A percentile compares a stretch with the other conserved stretches of the same genome.
phyloP scores from a whole-genome alignment of 2,329 filamentous ascomycete genomes.

The Alternaria sp. region DNA sequence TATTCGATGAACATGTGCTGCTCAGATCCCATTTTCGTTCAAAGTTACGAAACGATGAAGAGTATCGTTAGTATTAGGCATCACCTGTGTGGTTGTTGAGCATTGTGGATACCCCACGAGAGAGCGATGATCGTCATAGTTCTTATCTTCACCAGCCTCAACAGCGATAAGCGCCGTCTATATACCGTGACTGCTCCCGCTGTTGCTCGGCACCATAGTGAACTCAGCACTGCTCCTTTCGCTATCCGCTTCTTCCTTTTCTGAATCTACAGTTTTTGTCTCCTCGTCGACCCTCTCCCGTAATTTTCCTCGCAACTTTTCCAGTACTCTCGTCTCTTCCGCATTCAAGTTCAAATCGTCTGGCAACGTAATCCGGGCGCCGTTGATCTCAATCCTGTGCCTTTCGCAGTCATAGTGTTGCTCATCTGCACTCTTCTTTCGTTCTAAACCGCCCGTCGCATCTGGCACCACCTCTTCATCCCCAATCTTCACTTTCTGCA shows the following conservation, averaged over 20 bases:
- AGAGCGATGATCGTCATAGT: slow-evolving; percentile 3
- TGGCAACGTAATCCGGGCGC: slow-evolving; percentile 43
- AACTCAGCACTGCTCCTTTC: slow-evolving; percentile 27
- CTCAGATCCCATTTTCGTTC: neutral
- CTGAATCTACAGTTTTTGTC: neutral
- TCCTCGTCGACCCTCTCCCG: slow-evolving; percentile 19
- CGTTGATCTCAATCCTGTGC: slow-evolving; percentile 39
- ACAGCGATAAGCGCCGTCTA: slow-evolving; percentile 11
- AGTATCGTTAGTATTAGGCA: neutral
- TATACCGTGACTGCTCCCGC: slow-evolving; percentile 15
- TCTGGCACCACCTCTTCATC: slow-evolving; percentile 35
- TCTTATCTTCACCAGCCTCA: slow-evolving; percentile 14
- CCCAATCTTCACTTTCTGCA: slow-evolving; percentile 31
- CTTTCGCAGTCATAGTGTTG: slow-evolving; percentile 21
- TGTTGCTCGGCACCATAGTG: slow-evolving; percentile 26
- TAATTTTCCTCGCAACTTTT: slow-evolving; percentile 44
- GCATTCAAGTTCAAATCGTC: slow-evolving; percentile 42
- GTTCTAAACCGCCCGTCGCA: slow-evolving; percentile 27
- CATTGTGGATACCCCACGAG: slow-evolving; percentile 10
- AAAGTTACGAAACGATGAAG: neutral
- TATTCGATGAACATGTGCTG: neutral
- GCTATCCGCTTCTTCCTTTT: slow-evolving; percentile 19
- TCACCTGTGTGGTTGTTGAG: neutral
- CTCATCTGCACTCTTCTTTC: slow-evolving; percentile 19
- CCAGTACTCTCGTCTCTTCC: slow-evolving; percentile 46